Conservation (phyloP, 495 filamentous ascomycete species). For the Aspergillus conjunctus region DNA sequence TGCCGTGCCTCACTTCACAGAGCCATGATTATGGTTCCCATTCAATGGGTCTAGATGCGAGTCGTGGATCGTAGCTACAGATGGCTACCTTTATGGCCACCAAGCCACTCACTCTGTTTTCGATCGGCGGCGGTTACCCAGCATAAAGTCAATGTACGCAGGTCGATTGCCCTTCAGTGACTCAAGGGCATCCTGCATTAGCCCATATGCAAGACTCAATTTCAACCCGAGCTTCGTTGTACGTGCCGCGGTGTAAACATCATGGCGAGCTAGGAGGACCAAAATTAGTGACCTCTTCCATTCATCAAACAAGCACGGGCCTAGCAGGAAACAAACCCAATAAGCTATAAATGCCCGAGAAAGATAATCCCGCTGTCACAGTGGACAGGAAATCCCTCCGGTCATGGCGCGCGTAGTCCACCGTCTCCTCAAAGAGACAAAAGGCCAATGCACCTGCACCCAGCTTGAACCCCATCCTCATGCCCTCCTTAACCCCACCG, state of each 20-base stretch:
- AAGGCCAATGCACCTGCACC: conserved; percentile 66
- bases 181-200: conserved; percentile 72
- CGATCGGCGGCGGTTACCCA: conserved; percentile 40
- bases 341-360: conserved; percentile 83
- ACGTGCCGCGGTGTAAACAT: conserved; percentile 77
- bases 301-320: not conserved
- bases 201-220: conserved; percentile 76
- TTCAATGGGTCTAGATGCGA: not conserved
- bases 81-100: conserved; percentile 1
- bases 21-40: not conserved
- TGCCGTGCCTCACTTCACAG: not conserved
- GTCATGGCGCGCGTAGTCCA: conserved; percentile 72
- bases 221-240: conserved; percentile 79
- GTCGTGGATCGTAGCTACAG: not conserved
- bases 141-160: conserved; percentile 69
- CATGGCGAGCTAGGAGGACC: conserved; percentile 67
- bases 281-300: conserved; percentile 22
- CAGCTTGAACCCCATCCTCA: conserved; percentile 73
- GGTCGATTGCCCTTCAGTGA: conserved; percentile 66
- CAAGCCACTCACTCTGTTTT: conserved; percentile 19
- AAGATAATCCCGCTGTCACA: conserved; percentile 74
- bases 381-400: conserved; percentile 72
- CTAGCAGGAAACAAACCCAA: conserved; percentile 62
- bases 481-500: conserved; percentile 73
- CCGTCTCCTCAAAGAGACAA: conserved; percentile 77